These are phyloP conservation scores for Hippophae tibetana DNA, from an alignment of 306 rosid species.

Conservation along the genomic window DNA sequence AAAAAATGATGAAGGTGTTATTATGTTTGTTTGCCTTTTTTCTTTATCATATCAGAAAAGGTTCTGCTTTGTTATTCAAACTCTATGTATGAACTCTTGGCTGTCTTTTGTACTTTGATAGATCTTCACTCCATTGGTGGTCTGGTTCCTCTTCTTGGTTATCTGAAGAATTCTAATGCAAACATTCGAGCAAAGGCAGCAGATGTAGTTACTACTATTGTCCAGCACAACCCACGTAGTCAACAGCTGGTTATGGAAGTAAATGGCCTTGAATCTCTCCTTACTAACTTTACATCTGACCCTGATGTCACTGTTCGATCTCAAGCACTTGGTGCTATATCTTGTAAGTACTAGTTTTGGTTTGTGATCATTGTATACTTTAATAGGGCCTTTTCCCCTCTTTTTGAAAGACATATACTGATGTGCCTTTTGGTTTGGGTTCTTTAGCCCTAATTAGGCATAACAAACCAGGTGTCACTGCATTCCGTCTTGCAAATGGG, in stretches of 20 bases:
- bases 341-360: constrained; percentile 43
- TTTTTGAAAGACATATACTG: constrained; percentile 4
- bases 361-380: background rate
- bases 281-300: constrained; percentile 61
- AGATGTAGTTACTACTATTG: constrained; percentile 78
- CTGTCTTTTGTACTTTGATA: constrained; percentile 16
- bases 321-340: constrained; percentile 83
- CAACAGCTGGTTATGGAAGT: constrained; percentile 91
- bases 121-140: constrained; percentile 92
- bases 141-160: constrained; percentile 68
- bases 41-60: background rate
- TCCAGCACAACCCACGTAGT: constrained; percentile 80
- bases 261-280: constrained; percentile 76
- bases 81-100: background rate
- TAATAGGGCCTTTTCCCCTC: background rate
- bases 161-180: constrained; percentile 75
- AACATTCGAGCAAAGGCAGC: constrained; percentile 95
- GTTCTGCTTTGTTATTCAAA: background rate
- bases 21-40: too few species aligned
- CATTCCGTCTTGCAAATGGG: constrained; percentile 87
- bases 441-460: constrained; percentile 70
- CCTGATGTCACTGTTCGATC: constrained; percentile 66
- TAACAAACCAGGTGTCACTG: constrained; percentile 60
- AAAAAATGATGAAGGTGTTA: too few species aligned
- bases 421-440: constrained; percentile 4